Evolutionary conservation across 108 stramenopile genomes (phyloP).

Genomic region (Aurantiochytrium sp.): DNA sequence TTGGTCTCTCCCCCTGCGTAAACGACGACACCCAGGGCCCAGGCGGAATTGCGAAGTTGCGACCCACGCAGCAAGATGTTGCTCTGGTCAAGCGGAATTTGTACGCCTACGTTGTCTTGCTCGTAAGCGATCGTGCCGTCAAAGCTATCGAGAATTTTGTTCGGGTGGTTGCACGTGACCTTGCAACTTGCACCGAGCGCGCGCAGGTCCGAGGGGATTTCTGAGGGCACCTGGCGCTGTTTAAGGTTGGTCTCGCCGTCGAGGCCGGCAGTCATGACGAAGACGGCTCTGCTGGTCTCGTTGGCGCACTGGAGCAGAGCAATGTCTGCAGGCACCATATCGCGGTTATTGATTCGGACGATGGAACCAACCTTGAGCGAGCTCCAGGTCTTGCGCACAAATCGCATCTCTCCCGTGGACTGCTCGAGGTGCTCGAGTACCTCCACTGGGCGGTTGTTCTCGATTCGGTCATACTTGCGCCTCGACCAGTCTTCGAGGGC

Average conservation of each 20-base stretch:
- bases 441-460: slow-evolving; percentile 83
- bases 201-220: slow-evolving; percentile 58
- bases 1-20: slow-evolving; percentile 93
- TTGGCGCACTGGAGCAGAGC: slow-evolving; percentile 77
- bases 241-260: slow-evolving; percentile 98
- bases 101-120: background rate
- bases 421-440: slow-evolving; percentile 61
- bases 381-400: slow-evolving; percentile 30
- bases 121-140: slow-evolving; percentile 38
- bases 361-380: slow-evolving; percentile 80
- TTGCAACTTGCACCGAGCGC: background rate
- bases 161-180: background rate
- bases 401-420: slow-evolving; percentile 66
- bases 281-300: slow-evolving; percentile 62
- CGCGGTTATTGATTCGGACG: slow-evolving; percentile 76
- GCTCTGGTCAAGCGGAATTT: slow-evolving; percentile 23
- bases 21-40: slow-evolving; percentile 88
- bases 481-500: slow-evolving; percentile 78
- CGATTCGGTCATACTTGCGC: slow-evolving; percentile 72
- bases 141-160: slow-evolving; percentile 22
- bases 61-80: slow-evolving; percentile 87
- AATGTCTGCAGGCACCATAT: slow-evolving; percentile 88
- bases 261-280: slow-evolving; percentile 90
- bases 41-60: slow-evolving; percentile 85
- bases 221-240: slow-evolving; percentile 70